Conservation (phyloP, 2,329 filamentous ascomycete genomes). For the Didymella keratinophila region DNA sequence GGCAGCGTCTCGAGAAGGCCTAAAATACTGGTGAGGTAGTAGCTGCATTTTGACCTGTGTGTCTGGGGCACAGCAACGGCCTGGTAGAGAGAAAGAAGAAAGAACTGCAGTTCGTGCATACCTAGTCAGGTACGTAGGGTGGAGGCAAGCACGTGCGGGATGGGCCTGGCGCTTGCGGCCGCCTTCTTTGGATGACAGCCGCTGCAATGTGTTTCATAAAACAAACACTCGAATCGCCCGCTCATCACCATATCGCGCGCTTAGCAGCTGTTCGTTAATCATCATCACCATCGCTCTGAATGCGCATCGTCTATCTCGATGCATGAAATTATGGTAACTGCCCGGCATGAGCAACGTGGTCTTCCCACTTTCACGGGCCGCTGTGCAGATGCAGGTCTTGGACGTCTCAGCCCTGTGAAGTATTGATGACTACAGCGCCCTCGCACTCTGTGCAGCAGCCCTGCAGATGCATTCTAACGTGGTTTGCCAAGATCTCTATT, state of each 20-base stretch:
- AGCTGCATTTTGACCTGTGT: constrained; percentile 20
- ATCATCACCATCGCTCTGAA: constrained; percentile 6
- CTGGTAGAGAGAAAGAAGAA: constrained; percentile 4
- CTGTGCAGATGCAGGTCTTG: constrained; percentile 33
- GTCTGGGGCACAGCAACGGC: constrained; percentile 21
- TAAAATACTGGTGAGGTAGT: constrained; percentile 20
- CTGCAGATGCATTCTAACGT: constrained; percentile 24
- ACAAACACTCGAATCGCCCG: constrained; percentile 19
- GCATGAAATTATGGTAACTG: not conserved
- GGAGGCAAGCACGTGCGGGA: constrained; percentile 21
- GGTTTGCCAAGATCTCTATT: constrained; percentile 30
- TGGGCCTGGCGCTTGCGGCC: constrained; percentile 21
- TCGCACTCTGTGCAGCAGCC: constrained; percentile 19
- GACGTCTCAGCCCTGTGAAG: constrained; percentile 42
- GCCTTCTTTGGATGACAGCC: constrained; percentile 11
- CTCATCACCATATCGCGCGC: constrained; percentile 18
- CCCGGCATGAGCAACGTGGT: constrained; percentile 5
- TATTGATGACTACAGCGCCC: constrained; percentile 38
- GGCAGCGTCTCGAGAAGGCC: constrained; percentile 14
- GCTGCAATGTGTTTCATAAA: constrained; percentile 27
- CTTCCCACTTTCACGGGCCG: constrained; percentile 17
- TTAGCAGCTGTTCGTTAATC: constrained; percentile 13
- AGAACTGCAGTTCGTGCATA: constrained; percentile 19
- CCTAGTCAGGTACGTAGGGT: not conserved
- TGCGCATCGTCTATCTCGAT: constrained; percentile 9